Conservation (phyloP, 768 basidiomycete species). For the Mycena latifolia region DNA sequence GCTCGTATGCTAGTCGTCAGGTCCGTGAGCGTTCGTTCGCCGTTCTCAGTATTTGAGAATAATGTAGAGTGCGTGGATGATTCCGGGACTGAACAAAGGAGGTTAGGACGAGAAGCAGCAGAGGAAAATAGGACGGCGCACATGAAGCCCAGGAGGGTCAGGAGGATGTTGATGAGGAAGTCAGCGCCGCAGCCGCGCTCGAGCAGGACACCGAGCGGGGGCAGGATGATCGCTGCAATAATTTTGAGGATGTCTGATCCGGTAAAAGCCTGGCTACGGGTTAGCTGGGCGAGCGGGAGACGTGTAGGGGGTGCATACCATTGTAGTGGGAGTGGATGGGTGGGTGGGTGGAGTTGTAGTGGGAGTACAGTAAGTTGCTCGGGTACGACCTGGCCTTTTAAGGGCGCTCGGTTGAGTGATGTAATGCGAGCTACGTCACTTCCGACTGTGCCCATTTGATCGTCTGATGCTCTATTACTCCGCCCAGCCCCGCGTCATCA, state of each 20-base stretch:
- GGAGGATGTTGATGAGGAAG: conserved; percentile 81
- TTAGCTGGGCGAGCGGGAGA: too few relatives aligned
- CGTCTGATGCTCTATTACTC: too few relatives aligned
- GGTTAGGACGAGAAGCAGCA: conserved; percentile 3
- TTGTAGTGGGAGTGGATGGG: too few relatives aligned
- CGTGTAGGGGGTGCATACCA: not conserved
- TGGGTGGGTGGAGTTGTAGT: not conserved
- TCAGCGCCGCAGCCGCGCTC: conserved; percentile 72
- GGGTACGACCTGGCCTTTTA: not conserved
- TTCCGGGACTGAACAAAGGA: conserved; percentile 69
- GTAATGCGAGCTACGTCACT: too few relatives aligned
- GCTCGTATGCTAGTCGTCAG: too few relatives aligned
- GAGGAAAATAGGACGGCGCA: conserved; percentile 49
- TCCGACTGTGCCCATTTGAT: too few relatives aligned
- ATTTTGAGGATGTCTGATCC: conserved; percentile 81
- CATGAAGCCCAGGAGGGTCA: conserved; percentile 87
- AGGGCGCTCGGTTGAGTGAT: too few relatives aligned
- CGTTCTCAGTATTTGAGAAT: conserved; percentile 83
- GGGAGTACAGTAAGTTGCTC: not conserved
- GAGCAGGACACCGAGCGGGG: conserved; percentile 78
- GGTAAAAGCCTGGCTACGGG: conserved; percentile 25
- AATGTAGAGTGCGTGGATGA: conserved; percentile 87
- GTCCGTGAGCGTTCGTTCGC: too few relatives aligned
- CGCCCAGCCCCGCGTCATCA: too few relatives aligned
- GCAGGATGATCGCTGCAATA: conserved; percentile 75